Conservation (phyloP, 768 basidiomycete species). For the Amyloporia xantha region DNA sequence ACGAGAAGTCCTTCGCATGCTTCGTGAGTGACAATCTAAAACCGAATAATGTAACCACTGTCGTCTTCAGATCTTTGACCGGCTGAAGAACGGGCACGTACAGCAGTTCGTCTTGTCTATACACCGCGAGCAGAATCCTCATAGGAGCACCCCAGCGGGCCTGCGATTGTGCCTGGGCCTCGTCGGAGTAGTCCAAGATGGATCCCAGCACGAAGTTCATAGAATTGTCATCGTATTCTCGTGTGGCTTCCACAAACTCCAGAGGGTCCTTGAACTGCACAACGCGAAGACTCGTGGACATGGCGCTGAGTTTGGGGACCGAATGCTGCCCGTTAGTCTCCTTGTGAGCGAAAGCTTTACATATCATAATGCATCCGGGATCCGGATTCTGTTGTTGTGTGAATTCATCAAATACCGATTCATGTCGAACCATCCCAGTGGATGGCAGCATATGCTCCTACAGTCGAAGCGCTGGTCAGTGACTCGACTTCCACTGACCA, state of each 20-base stretch:
- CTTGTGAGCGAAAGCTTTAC: too few relatives aligned
- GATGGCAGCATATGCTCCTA: too few relatives aligned
- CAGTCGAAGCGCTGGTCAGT: too few relatives aligned
- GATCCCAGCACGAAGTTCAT: conserved; percentile 2
- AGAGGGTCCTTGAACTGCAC: background rate
- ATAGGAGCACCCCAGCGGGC: background rate
- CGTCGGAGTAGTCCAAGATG: conserved; percentile 1
- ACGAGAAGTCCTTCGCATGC: background rate
- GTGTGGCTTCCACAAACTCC: background rate
- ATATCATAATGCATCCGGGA: too few relatives aligned
- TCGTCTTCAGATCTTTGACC: too few relatives aligned
- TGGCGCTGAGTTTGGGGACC: too few relatives aligned
- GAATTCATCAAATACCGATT: too few relatives aligned
- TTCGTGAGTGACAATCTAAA: background rate
- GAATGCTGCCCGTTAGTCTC: too few relatives aligned
- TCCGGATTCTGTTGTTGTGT: too few relatives aligned
- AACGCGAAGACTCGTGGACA: background rate
- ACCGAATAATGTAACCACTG: background rate
- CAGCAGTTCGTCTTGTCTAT: background rate
- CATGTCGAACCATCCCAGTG: too few relatives aligned
- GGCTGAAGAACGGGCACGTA: background rate
- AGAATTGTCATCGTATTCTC: background rate
- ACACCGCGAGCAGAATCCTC: background rate
- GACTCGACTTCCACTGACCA: too few relatives aligned
- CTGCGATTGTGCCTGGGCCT: background rate